These are phyloP conservation scores for Macadamia tetraphylla DNA, from an alignment of 164 flowering plant species.

Conservation along the genomic window DNA sequence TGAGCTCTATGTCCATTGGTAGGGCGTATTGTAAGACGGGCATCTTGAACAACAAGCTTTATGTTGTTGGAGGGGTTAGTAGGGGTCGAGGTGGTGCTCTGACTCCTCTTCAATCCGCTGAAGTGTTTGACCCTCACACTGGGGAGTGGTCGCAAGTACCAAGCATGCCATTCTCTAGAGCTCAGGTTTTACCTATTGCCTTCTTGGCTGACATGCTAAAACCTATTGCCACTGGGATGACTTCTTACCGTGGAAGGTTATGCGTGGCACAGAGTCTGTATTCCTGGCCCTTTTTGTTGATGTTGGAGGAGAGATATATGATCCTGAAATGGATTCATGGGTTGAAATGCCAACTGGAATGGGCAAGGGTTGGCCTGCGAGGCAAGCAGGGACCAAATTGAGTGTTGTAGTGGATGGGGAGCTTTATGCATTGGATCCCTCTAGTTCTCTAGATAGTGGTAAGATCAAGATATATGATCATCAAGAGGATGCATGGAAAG, in stretches of 20 bases:
- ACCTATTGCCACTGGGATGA: constrained; percentile 93
- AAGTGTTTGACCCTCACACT: constrained; percentile 65
- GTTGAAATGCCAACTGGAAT: constrained; percentile 86
- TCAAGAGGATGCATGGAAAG: constrained; percentile 76
- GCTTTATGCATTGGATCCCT: constrained; percentile 81
- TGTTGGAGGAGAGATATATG: constrained; percentile 83
- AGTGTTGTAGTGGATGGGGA: constrained; percentile 82
- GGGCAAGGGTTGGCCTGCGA: constrained; percentile 99
- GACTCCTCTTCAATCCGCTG: constrained; percentile 82
- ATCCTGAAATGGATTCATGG: constrained; percentile 77
- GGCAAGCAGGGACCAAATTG: constrained; percentile 84
- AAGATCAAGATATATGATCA: constrained; percentile 76
- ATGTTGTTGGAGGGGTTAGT: constrained; percentile 74
- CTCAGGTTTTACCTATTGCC: constrained; percentile 69
- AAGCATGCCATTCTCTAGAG: constrained; percentile 84
- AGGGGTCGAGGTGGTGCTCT: constrained; percentile 55
- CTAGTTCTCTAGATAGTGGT: constrained; percentile 65
- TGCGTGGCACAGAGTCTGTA: constrained; percentile 84
- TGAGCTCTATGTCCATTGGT: constrained; percentile 25
- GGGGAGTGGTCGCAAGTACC: constrained; percentile 68
- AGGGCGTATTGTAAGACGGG: constrained; percentile 39
- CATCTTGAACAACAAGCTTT: constrained; percentile 32
- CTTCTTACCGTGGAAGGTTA: constrained; percentile 68
- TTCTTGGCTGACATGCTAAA: constrained; percentile 70
- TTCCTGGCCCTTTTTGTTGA: constrained; percentile 91